A percentile compares a stretch with the other conserved stretches of the same genome.
Conservation (phyloP, 108 stramenopile species). For the Conticribra guillardii region DNA sequence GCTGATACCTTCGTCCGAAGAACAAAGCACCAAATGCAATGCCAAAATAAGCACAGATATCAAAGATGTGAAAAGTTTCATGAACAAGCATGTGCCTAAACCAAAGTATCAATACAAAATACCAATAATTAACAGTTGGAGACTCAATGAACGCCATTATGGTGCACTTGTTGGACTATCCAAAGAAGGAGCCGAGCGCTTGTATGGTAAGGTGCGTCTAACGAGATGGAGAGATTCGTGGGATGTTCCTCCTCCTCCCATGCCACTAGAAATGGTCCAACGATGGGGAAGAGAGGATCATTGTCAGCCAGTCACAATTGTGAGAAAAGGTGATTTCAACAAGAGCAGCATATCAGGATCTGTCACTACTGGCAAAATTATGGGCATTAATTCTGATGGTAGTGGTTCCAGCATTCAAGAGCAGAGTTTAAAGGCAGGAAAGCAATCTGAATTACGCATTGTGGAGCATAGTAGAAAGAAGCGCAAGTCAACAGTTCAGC, state of each 20-base stretch:
- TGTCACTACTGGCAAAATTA: not conserved
- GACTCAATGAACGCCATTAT: slow-evolving; percentile 39
- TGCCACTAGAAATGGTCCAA: slow-evolving; percentile 26
- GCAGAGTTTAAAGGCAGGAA: not conserved
- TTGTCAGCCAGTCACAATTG: slow-evolving; percentile 35
- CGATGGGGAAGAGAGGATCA: slow-evolving; percentile 31
- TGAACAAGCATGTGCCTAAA: too few relatives aligned
- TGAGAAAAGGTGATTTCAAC: slow-evolving; percentile 11
- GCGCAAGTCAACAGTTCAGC: not conserved
- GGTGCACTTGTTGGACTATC: slow-evolving; percentile 36
- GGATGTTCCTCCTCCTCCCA: slow-evolving; percentile 42
- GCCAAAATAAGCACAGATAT: not conserved
- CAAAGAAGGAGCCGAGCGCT: slow-evolving; percentile 35
- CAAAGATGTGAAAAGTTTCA: too few relatives aligned
- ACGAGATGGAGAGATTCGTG: slow-evolving; percentile 39
- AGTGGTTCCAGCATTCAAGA: not conserved
- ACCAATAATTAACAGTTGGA: slow-evolving; percentile 30
- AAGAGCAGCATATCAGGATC: slow-evolving; percentile 3
- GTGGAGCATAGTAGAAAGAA: slow-evolving; percentile 21
- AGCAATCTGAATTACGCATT: slow-evolving; percentile 13
- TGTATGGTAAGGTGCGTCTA: slow-evolving; percentile 27
- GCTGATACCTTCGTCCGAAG: not conserved
- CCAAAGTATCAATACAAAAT: slow-evolving; percentile 31
- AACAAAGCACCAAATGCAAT: not conserved
- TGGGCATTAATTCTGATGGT: not conserved